These are phyloP conservation scores for Nectriaceae sp. DNA, from an alignment of 2,329 filamentous ascomycete species.

Conservation along the genomic window DNA sequence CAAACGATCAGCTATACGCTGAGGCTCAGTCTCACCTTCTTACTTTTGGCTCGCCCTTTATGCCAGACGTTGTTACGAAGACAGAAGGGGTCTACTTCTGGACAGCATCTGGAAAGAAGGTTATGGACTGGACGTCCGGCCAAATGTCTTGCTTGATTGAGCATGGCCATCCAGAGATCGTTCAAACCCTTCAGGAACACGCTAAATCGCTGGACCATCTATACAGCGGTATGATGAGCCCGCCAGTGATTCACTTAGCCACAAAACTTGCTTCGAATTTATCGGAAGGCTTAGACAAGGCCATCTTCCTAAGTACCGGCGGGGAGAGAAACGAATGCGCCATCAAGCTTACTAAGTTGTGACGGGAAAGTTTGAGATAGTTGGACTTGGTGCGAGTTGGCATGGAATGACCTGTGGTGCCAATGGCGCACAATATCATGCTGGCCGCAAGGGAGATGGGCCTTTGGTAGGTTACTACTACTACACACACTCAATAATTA, in stretches of 20 bases:
- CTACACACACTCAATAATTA: too few relatives aligned
- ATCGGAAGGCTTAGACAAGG: slow-evolving; percentile 50
- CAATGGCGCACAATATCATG: slow-evolving; percentile 53
- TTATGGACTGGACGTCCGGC: slow-evolving; percentile 61
- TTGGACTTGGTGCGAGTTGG: slow-evolving; percentile 59
- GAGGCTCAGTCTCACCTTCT: too few relatives aligned
- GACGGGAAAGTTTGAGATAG: slow-evolving; percentile 66
- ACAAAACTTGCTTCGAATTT: slow-evolving; percentile 49
- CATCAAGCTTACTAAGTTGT: slow-evolving; percentile 63
- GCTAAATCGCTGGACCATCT: slow-evolving; percentile 56
- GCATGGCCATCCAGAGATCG: slow-evolving; percentile 59
- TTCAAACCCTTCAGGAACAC: slow-evolving; percentile 49
- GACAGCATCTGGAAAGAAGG: slow-evolving; percentile 30
- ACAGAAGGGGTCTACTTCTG: neutral
- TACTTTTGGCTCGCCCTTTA: too few relatives aligned
- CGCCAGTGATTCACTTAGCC: slow-evolving; percentile 55
- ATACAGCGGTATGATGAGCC: slow-evolving; percentile 57
- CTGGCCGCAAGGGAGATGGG: slow-evolving; percentile 48
- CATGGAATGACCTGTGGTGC: slow-evolving; percentile 61
- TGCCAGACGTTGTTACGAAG: too few relatives aligned
- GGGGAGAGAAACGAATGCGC: slow-evolving; percentile 60
- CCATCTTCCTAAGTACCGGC: slow-evolving; percentile 59
- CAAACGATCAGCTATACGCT: too few relatives aligned
- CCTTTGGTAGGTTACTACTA: too few relatives aligned
- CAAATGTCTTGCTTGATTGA: slow-evolving; percentile 61